Evolutionary conservation across 495 filamentous ascomycete genomes (phyloP).

Genomic region (Aspergillus wentii): DNA sequence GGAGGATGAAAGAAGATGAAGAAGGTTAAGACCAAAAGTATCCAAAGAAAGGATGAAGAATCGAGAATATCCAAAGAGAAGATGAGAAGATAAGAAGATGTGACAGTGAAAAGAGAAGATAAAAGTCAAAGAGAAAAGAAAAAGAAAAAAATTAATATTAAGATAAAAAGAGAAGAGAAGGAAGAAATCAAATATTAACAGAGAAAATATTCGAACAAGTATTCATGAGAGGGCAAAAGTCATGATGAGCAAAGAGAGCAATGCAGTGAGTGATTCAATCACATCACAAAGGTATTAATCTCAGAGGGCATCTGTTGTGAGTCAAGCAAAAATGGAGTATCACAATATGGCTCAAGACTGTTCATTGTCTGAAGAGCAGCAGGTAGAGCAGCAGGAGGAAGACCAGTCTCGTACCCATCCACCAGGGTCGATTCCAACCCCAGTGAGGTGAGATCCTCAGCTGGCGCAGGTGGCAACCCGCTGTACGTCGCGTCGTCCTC

Average conservation of each 20-base stretch:
- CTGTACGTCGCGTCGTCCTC: conserved; percentile 11
- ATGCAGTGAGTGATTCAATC: conserved; percentile 12
- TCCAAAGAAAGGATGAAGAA: conserved; percentile 1
- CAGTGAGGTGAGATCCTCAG: conserved; percentile 11
- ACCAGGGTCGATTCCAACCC: conserved; percentile 23
- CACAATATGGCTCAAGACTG: conserved; percentile 21
- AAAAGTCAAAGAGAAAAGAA: conserved; percentile 2
- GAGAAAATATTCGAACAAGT: too few relatives aligned
- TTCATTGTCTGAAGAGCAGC: conserved; percentile 16
- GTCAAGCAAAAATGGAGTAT: conserved; percentile 31
- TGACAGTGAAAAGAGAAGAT: conserved; percentile 5
- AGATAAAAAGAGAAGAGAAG: conserved; percentile 1
- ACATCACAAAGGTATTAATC: conserved; percentile 33
- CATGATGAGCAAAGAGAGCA: conserved; percentile 1
- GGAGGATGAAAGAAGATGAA: conserved; percentile 2
- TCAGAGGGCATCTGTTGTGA: conserved; percentile 27
- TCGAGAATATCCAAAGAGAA: conserved; percentile 4
- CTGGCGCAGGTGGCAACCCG: conserved; percentile 3
- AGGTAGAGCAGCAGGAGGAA: conserved; percentile 17
- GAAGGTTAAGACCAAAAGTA: conserved; percentile 3
- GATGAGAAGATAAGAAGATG: conserved; percentile 2
- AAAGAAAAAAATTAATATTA: conserved; percentile 1
- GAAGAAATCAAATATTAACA: conserved; percentile 1
- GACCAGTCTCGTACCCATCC: conserved; percentile 20
- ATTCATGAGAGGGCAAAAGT: too few relatives aligned